Conservation (phyloP, 1,284 basidiomycete species). For the Retiboletus flavoniger region DNA sequence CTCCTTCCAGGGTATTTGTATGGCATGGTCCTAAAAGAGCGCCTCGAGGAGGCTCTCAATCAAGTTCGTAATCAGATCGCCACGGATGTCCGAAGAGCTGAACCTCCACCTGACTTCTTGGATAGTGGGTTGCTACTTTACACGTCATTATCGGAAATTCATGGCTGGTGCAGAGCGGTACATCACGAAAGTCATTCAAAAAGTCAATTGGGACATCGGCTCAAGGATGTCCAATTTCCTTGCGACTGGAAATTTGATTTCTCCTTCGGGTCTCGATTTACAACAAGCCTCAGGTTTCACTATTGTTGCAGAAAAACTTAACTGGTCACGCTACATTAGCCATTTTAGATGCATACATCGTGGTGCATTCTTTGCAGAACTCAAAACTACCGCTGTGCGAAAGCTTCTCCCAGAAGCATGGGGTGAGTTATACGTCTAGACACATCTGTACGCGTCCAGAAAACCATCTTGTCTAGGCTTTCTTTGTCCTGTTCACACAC, state of each 20-base stretch:
- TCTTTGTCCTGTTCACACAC: constrained; percentile 98
- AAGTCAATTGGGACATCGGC: constrained; percentile 92
- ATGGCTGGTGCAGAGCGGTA: constrained; percentile 62
- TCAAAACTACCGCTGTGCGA: constrained; percentile 97
- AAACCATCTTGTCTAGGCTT: constrained; percentile 60
- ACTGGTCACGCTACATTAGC: constrained; percentile 97
- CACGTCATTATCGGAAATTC: constrained; percentile 6
- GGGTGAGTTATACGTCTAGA: constrained; percentile 54
- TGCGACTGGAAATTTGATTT: constrained; percentile 95
- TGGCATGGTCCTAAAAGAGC: constrained; percentile 98
- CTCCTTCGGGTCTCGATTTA: constrained; percentile 93
- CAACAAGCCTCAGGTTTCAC: constrained; percentile 98
- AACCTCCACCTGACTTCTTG: constrained; percentile 79
- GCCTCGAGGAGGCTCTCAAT: constrained; percentile 87
- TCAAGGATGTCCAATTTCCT: constrained; percentile 91
- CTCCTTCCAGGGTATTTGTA: constrained; percentile 93
- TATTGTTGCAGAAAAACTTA: constrained; percentile 98
- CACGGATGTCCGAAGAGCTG: constrained; percentile 73
- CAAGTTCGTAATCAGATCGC: constrained; percentile 73
- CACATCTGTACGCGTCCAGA: constrained; percentile 3
- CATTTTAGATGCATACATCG: constrained; percentile 99
- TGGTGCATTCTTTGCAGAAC: constrained; percentile 98
- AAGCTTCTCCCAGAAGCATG: constrained; percentile 98
- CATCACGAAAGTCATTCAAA: constrained; percentile 74
- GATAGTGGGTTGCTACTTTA: constrained; percentile 58